Base-by-base conservation (phyloP, 2,329 filamentous ascomycete species). In the Xylaria sp. region DNA sequence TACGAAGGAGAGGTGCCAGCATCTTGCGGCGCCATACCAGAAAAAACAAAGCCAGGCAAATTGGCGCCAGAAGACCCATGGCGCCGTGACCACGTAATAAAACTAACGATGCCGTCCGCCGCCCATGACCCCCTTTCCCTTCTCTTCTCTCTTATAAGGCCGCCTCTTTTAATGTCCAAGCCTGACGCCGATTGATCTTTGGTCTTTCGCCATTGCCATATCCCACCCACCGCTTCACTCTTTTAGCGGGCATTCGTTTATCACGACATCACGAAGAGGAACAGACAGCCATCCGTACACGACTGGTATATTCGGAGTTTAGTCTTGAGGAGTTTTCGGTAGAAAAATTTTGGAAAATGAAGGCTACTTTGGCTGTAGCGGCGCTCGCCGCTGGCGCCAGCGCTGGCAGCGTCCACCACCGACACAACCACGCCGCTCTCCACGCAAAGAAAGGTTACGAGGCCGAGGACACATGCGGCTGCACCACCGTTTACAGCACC, bases 161-260 rank as follows among this genome's bases (percentile, higher is more conserved):
- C 78, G 79, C 79, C 78, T 83, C 78, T 70, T 66, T 77, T 76
- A 81, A 85, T 84, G 82, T 83, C 84, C 80, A 82, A 81, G 81
- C 82, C 81, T 80, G 83, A 81, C 83, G 81, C 80, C 81, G 82
- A 81, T 80, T 78, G 80, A 77, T 81, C 82, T 85, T 84, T 85
- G 83, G 81, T 83, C 82, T 78, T 82, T 82, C 83, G 80, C 79
- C 83, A 84, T 80, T 76, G 75, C 78, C 78, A 56, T 43, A 76
- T 74, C 77, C 75, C 75, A 78, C 84, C 81, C 77, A 90, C 90
- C 90, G 90, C 90, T 93, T 93, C 91, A 93, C 89, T 93, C 92
- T 81, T 93, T 94, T 83, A 94, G 92, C 92, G 91, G 92, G 88
- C 90, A 89, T 84, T 92, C 90, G 82, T 91, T 91, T 80, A 71